These are phyloP conservation scores for Solanum sejunctum DNA, from an alignment of 257 asterid genomes.

Conservation along the genomic window DNA sequence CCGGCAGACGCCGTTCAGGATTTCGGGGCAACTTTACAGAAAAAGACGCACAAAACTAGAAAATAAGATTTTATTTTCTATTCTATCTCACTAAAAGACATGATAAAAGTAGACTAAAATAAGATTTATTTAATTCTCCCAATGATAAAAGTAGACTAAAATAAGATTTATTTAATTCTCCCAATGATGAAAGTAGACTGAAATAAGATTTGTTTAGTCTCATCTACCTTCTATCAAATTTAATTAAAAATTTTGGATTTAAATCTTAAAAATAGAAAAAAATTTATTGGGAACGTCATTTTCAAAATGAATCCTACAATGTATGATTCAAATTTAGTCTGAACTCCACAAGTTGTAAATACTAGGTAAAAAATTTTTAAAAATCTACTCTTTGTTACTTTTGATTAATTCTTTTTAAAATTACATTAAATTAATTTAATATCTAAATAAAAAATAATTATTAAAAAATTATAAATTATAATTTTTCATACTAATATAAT, in stretches of 20 bases:
- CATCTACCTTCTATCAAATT: too few relatives aligned
- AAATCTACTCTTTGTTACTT: too few relatives aligned
- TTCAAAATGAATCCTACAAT: rapidly evolving
- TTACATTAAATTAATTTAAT: too few relatives aligned
- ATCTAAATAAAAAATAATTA: too few relatives aligned
- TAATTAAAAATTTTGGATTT: rapidly evolving
- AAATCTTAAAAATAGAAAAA: too few relatives aligned
- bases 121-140: background rate
- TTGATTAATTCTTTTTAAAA: too few relatives aligned
- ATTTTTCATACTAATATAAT: too few relatives aligned
- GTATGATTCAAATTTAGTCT: too few relatives aligned
- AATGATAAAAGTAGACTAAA: background rate
- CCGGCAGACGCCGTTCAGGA: background rate
- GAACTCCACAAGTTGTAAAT: rapidly evolving
- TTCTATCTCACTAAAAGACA: background rate
- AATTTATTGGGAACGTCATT: rapidly evolving
- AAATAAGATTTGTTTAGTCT: background rate
- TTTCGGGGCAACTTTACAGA: background rate
- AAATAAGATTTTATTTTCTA: background rate
- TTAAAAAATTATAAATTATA: too few relatives aligned
- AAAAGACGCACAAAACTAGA: background rate
- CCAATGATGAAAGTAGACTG: background rate
- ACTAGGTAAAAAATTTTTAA: too few relatives aligned
- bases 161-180: background rate
- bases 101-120: background rate